These are phyloP conservation scores for Oidiodendron maius DNA, from an alignment of 495 filamentous ascomycete genomes.

Conservation along the genomic window DNA sequence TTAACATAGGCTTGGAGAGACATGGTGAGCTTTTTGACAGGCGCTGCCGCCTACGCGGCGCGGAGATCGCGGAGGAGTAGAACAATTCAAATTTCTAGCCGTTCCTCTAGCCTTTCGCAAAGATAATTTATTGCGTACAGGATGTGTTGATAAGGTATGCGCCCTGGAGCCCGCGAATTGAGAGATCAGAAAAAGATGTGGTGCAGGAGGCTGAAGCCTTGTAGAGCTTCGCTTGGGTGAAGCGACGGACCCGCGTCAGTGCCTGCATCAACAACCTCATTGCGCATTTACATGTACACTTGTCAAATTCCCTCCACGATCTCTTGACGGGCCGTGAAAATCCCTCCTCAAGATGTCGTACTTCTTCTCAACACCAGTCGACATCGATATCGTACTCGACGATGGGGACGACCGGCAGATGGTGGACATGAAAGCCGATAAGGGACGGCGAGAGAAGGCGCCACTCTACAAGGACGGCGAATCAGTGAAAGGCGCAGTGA, in stretches of 20 bases:
- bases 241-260: not conserved
- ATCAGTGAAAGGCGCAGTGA: conserved; percentile 92
- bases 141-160: not conserved
- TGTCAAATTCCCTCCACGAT: too few species aligned
- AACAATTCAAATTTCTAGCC: not conserved
- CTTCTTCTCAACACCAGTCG: conserved; percentile 96
- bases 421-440: conserved; percentile 97
- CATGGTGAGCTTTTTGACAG: conserved; percentile 8
- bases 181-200: conserved; percentile 2
- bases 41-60: conserved; percentile 15
- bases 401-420: conserved; percentile 89
- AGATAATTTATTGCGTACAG: too few species aligned
- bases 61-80: conserved; percentile 3
- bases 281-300: not conserved
- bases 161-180: not conserved
- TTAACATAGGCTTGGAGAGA: conserved; percentile 25
- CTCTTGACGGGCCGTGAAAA: too few species aligned
- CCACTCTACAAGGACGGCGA: conserved; percentile 97
- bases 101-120: not conserved
- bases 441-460: conserved; percentile 92
- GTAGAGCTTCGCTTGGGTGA: not conserved
- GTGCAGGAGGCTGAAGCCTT: conserved; percentile 17
- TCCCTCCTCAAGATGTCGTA: conserved; percentile 63
- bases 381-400: conserved; percentile 97
- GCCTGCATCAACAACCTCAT: conserved; percentile 4